These are phyloP conservation scores for Solanum tacnaense DNA, from an alignment of 257 asterid genomes.

Conservation along the genomic window DNA sequence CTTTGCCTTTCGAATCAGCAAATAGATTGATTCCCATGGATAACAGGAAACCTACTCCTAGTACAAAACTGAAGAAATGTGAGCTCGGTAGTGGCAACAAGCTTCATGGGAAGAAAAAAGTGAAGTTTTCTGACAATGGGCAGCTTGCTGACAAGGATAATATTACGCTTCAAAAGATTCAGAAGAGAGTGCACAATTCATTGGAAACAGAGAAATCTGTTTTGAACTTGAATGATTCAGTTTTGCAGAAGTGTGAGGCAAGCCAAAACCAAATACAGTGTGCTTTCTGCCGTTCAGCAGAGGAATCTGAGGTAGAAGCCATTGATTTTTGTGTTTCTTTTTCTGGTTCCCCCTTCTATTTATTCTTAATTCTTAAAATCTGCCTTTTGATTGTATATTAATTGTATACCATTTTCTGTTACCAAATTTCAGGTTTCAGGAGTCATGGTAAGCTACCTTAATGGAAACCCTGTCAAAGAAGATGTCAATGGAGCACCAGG, in stretches of 20 bases:
- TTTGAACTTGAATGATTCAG: slow-evolving; percentile 8
- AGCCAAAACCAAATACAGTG: slow-evolving; percentile 24
- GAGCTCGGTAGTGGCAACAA: not conserved
- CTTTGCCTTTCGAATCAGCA: slow-evolving; percentile 9
- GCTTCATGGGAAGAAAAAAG: slow-evolving; percentile 29
- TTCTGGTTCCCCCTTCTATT: not conserved
- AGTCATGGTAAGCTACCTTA: slow-evolving; percentile 54
- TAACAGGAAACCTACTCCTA: slow-evolving; percentile 14
- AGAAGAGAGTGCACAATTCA: slow-evolving; percentile 6
- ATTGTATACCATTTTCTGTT: not conserved
- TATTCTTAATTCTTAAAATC: not conserved
- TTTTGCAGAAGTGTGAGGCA: slow-evolving; percentile 29
- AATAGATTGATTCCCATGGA: slow-evolving; percentile 10
- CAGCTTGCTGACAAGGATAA: slow-evolving; percentile 1
- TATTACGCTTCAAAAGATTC: not conserved
- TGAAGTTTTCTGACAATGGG: slow-evolving; percentile 26
- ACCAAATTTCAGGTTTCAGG: slow-evolving; percentile 58
- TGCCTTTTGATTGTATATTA: not conserved
- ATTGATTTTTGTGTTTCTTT: not conserved
- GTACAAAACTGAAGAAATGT: slow-evolving; percentile 6
- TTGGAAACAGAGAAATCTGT: slow-evolving; percentile 12
- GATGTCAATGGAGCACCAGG: slow-evolving; percentile 20
- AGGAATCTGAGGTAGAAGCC: slow-evolving; percentile 57
- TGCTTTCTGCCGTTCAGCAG: slow-evolving; percentile 67
- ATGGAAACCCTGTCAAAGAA: slow-evolving; percentile 42